phyloP scores from a whole-genome alignment of 768 basidiomycete genomes.

The Russula brevipes region DNA sequence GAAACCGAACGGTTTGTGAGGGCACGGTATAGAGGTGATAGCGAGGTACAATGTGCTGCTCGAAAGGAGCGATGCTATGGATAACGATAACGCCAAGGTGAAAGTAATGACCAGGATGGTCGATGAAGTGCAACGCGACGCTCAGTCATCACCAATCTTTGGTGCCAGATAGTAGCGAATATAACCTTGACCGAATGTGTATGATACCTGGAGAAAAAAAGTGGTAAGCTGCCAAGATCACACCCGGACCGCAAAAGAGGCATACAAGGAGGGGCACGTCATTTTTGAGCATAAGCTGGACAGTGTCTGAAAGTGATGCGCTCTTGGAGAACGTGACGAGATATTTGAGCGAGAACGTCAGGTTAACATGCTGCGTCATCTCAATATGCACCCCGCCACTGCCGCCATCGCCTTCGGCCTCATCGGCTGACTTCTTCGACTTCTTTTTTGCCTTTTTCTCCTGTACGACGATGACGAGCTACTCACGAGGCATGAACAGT shows the following conservation, averaged over 20 bases:
- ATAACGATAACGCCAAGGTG: background rate
- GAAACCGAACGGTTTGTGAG: background rate
- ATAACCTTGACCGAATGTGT: slow-evolving; percentile 81
- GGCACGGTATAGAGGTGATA: background rate
- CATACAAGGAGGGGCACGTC: slow-evolving; percentile 84
- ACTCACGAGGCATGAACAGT: background rate
- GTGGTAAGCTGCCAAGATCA: background rate
- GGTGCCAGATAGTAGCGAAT: slow-evolving; percentile 96
- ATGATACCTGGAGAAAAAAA: slow-evolving; percentile 59
- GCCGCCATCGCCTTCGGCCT: slow-evolving; percentile 37
- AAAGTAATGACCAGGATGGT: background rate
- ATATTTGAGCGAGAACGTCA: slow-evolving; percentile 97
- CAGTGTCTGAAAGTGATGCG: slow-evolving; percentile 60
- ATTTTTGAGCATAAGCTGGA: slow-evolving; percentile 85
- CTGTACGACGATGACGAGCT: slow-evolving; percentile 20
- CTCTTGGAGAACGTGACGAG: slow-evolving; percentile 96
- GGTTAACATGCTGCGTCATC: slow-evolving; percentile 84
- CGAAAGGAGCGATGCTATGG: background rate
- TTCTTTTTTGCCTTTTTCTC: slow-evolving; percentile 48
- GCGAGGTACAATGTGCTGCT: slow-evolving; percentile 12
- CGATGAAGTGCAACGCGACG: background rate
- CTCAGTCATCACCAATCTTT: slow-evolving; percentile 83
- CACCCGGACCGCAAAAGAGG: slow-evolving; percentile 10
- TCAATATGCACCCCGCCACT: slow-evolving; percentile 65
- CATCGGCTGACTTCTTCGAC: slow-evolving; percentile 41